phyloP scores from a whole-genome alignment of 2,329 filamentous ascomycete species.

The Fusarium napiforme region DNA sequence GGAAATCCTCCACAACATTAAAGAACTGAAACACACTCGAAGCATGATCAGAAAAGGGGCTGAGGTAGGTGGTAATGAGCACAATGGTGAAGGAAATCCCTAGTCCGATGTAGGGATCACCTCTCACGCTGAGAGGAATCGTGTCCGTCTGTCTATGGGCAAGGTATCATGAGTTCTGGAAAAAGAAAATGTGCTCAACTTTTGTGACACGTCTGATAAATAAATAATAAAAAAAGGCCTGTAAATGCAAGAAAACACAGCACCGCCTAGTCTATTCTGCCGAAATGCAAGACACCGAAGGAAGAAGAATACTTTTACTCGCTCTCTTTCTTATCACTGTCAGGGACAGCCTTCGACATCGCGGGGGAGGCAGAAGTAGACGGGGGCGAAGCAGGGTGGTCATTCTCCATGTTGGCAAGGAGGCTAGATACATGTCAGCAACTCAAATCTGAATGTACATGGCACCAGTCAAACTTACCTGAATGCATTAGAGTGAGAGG shows the following conservation, averaged over 20 bases:
- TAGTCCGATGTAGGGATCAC: constrained; percentile 44
- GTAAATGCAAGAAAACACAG: constrained; percentile 60
- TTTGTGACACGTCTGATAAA: constrained; percentile 57
- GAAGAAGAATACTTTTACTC: constrained; percentile 51
- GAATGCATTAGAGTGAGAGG: constrained; percentile 87
- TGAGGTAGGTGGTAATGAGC: constrained; percentile 44
- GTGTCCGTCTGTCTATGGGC: constrained; percentile 57
- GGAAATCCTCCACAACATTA: constrained; percentile 46
- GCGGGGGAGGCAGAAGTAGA: constrained; percentile 74
- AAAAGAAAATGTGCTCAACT: constrained; percentile 54
- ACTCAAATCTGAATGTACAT: background rate
- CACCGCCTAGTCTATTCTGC: constrained; percentile 63
- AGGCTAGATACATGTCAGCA: constrained; percentile 53
- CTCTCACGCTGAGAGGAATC: constrained; percentile 48
- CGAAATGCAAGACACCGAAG: constrained; percentile 58
- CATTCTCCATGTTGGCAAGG: constrained; percentile 70
- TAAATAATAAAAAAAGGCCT: constrained; percentile 49
- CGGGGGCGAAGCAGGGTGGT: constrained; percentile 75
- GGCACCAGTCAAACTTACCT: constrained; percentile 70
- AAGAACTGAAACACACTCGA: constrained; percentile 44
- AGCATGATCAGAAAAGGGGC: constrained; percentile 39
- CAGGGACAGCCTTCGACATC: constrained; percentile 70
- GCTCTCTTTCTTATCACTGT: constrained; percentile 65
- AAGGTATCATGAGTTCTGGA: constrained; percentile 63
- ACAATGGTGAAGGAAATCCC: constrained; percentile 47